Percentiles rank a stretch among this genome's conserved stretches.
Evolutionary conservation across 306 rosid species (phyloP).

Genomic region (Trichosanthes cucumerina): DNA sequence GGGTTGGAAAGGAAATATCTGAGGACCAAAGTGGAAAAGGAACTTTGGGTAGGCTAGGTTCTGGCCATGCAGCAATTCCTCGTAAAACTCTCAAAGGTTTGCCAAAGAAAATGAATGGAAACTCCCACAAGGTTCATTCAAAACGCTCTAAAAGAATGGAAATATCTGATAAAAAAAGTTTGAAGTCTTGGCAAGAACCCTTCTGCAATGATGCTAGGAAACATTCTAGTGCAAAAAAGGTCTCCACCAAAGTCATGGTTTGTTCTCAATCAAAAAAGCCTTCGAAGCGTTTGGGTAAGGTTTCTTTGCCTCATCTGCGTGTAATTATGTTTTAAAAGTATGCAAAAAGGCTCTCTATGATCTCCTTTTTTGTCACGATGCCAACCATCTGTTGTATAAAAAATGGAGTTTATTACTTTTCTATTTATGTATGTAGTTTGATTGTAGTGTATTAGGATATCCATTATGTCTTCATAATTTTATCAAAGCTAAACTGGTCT

Average conservation of each 20-base stretch:
- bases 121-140: constrained; percentile 30
- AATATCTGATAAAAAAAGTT: constrained; percentile 34
- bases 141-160: constrained; percentile 41
- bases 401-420: not conserved
- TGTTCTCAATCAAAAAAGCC: constrained; percentile 45
- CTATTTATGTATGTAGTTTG: not conserved
- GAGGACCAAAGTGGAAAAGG: constrained; percentile 49
- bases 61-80: constrained; percentile 32
- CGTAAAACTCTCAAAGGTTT: constrained; percentile 31
- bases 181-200: constrained; percentile 39
- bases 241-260: constrained; percentile 35
- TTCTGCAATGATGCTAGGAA: constrained; percentile 46
- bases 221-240: constrained; percentile 38
- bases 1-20: constrained; percentile 40
- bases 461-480: not conserved
- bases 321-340: not conserved
- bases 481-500: not conserved
- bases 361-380: not conserved
- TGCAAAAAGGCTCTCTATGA: not conserved
- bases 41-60: constrained; percentile 23
- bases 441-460: not conserved
- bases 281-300: constrained; percentile 61
- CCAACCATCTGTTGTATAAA: not conserved
- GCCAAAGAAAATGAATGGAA: constrained; percentile 36
- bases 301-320: not conserved